Conservation (phyloP, 179 eudicot genomes). For the Camellia oleifera region DNA sequence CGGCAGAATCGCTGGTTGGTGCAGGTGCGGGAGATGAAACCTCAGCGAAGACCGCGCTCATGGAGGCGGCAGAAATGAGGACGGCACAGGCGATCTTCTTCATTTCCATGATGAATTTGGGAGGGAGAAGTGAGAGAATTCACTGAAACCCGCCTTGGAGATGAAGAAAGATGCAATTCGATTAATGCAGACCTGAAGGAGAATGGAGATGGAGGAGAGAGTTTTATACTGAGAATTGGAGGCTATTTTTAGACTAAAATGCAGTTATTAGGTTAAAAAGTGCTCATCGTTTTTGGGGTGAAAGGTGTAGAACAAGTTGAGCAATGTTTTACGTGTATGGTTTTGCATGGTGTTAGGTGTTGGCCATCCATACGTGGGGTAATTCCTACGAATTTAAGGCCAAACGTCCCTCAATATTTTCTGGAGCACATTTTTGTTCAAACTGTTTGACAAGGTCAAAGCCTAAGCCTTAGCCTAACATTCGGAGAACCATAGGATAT, state of each 20-base stretch:
- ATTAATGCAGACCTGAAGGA: conserved; percentile 11
- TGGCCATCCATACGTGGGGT: neutral
- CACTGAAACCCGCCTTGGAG: conserved; percentile 16
- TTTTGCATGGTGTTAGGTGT: conserved; percentile 12
- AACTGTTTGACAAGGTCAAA: neutral
- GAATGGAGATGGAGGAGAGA: neutral
- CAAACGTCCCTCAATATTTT: neutral
- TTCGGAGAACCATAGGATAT: too few relatives aligned
- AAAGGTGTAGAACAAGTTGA: neutral
- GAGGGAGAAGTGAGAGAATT: neutral
- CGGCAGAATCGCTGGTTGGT: neutral
- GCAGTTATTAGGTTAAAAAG: neutral
- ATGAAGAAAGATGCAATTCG: conserved; percentile 2
- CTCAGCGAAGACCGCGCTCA: conserved; percentile 9
- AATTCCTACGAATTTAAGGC: too few relatives aligned
- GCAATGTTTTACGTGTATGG: neutral
- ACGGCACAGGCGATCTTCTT: conserved; percentile 22
- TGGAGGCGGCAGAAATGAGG: conserved; percentile 14
- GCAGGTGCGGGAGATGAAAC: conserved; percentile 6
- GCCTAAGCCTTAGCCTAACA: too few relatives aligned
- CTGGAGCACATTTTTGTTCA: neutral
- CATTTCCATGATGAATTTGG: conserved; percentile 11
- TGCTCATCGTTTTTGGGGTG: neutral
- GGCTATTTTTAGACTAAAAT: neutral
- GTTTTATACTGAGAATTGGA: neutral